Conservation (phyloP, 805 yeast genomes). For the Vanderwaltozyma polyspora region DNA sequence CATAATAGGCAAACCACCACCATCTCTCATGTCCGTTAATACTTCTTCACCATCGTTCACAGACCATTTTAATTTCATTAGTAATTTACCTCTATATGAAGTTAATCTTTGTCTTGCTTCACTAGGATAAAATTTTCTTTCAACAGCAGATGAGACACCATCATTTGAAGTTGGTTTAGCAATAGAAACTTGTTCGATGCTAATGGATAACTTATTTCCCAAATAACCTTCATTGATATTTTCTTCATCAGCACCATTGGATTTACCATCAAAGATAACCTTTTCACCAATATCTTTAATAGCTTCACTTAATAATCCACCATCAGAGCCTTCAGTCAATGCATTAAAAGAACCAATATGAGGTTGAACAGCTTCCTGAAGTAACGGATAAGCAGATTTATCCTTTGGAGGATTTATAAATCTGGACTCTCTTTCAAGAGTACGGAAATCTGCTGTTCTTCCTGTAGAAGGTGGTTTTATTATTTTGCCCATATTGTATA, state of each 20-base stretch:
- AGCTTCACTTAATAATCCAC: slow-evolving; percentile 75
- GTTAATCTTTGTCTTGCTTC: slow-evolving; percentile 86
- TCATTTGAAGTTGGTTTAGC: slow-evolving; percentile 56
- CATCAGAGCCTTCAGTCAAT: slow-evolving; percentile 75
- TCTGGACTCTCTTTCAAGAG: slow-evolving; percentile 78
- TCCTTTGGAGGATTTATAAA: slow-evolving; percentile 86
- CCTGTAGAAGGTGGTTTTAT: slow-evolving; percentile 19
- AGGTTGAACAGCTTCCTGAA: slow-evolving; percentile 85
- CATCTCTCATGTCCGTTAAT: slow-evolving; percentile 68
- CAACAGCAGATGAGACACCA: slow-evolving; percentile 56
- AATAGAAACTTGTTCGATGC: slow-evolving; percentile 83
- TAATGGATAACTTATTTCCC: slow-evolving; percentile 76
- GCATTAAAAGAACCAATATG: slow-evolving; percentile 96
- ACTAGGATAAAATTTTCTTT: slow-evolving; percentile 70
- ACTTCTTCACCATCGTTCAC: slow-evolving; percentile 82
- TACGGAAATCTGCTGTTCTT: slow-evolving; percentile 40
- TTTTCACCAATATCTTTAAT: slow-evolving; percentile 82
- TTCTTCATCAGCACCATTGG: slow-evolving; percentile 9
- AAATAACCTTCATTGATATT: slow-evolving; percentile 41
- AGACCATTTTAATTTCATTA: slow-evolving; percentile 72
- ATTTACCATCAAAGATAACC: slow-evolving; percentile 65
- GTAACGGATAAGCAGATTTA: slow-evolving; percentile 66
- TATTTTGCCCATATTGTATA: slow-evolving; percentile 21
- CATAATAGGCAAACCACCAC: slow-evolving; percentile 89
- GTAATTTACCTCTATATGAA: slow-evolving; percentile 67